Percentiles rank a stretch among this genome's conserved stretches.
Evolutionary conservation across 2,329 filamentous ascomycete species (phyloP).

Genomic region (Ascochyta lentis): DNA sequence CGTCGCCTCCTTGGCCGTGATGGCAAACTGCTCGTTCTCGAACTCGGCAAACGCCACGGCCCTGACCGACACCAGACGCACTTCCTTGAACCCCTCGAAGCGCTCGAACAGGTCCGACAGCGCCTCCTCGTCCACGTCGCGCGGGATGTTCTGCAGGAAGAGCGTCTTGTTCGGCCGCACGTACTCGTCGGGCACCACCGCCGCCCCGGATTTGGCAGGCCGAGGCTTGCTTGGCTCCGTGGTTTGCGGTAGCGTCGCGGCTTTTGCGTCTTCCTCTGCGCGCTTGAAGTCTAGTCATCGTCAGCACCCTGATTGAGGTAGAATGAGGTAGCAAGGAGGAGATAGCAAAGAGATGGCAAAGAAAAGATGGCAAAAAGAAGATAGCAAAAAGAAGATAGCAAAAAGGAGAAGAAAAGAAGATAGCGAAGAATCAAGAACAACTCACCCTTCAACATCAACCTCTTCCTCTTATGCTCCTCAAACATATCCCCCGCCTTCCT

Average conservation of each 20-base stretch:
- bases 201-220: constrained; percentile 71
- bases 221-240: constrained; percentile 55
- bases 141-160: constrained; percentile 90
- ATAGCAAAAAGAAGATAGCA: no score
- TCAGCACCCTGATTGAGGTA: constrained; percentile 17
- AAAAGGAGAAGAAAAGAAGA: no score
- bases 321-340: no score
- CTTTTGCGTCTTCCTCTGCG: constrained; percentile 79
- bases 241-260: constrained; percentile 71
- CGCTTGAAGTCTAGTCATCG: constrained; percentile 70
- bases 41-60: constrained; percentile 98
- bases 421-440: background rate
- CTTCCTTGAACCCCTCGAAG: constrained; percentile 94
- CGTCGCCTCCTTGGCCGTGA: constrained; percentile 91
- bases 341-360: no score
- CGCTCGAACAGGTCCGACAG: constrained; percentile 82
- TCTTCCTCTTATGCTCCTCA: constrained; percentile 82
- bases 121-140: constrained; percentile 81
- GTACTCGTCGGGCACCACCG: constrained; percentile 95
- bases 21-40: constrained; percentile 85
- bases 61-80: constrained; percentile 84
- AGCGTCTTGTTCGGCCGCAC: constrained; percentile 96
- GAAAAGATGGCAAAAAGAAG: no score
- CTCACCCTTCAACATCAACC: constrained; percentile 87
- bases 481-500: constrained; percentile 79